Evolutionary conservation across 2,329 filamentous ascomycete species (phyloP).

Genomic region (Periconia macrospinosa): DNA sequence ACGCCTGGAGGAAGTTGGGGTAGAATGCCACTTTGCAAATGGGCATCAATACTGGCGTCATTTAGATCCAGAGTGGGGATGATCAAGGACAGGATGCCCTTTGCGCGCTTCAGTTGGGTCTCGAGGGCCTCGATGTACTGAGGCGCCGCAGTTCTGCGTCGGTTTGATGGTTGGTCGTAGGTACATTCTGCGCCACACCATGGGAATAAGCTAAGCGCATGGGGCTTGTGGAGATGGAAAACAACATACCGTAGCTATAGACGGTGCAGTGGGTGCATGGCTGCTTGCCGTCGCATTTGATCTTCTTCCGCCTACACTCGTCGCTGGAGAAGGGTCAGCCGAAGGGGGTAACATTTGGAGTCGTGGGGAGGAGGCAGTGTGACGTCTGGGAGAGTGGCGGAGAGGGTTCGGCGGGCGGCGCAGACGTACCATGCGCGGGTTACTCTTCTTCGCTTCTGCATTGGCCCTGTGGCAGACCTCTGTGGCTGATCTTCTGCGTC

Average conservation of each 20-base stretch:
- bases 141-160: slow-evolving; percentile 84
- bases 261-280: slow-evolving; percentile 88
- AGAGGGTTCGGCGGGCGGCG: not conserved
- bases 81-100: slow-evolving; percentile 75
- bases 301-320: slow-evolving; percentile 52
- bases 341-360: too few species aligned
- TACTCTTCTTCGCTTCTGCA: slow-evolving; percentile 48
- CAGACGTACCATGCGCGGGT: slow-evolving; percentile 46
- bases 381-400: not conserved
- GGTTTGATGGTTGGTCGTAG: slow-evolving; percentile 92
- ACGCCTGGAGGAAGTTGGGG: slow-evolving; percentile 40
- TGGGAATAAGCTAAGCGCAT: slow-evolving; percentile 7
- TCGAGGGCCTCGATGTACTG: slow-evolving; percentile 93
- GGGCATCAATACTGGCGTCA: slow-evolving; percentile 79
- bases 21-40: slow-evolving; percentile 68
- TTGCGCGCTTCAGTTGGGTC: slow-evolving; percentile 77
- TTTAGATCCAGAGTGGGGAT: slow-evolving; percentile 83
- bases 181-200: slow-evolving; percentile 70
- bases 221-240: not conserved
- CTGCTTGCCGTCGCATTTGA: slow-evolving; percentile 59
- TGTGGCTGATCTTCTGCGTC: slow-evolving; percentile 33
- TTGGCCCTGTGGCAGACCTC: slow-evolving; percentile 32
- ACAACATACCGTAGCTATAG: slow-evolving; percentile 83
- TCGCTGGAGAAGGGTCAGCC: slow-evolving; percentile 16
- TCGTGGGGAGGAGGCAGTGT: not conserved